Evolutionary conservation across 2,329 filamentous ascomycete genomes (phyloP).

Genomic region (Calonectria multiphialidica): DNA sequence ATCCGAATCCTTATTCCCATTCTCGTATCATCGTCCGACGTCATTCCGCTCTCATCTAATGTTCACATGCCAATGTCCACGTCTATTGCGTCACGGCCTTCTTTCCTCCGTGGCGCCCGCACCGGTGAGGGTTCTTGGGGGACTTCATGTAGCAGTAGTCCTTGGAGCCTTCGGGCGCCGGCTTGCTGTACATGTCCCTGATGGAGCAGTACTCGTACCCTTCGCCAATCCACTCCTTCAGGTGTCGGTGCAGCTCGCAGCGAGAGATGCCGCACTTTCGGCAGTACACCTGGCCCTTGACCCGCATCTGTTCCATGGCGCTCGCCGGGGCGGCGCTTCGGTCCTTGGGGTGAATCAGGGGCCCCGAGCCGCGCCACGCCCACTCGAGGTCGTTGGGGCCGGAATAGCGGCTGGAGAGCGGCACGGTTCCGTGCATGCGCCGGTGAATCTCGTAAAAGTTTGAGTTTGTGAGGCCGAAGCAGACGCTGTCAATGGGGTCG

Average conservation of each 20-base stretch:
- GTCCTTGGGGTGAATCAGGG: conserved; percentile 50
- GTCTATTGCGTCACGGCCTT: conserved; percentile 28
- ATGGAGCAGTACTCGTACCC: conserved; percentile 71
- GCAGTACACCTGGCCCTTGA: conserved; percentile 71
- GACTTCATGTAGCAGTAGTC: conserved; percentile 70
- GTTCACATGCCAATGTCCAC: background rate
- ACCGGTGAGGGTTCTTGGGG: conserved; percentile 68
- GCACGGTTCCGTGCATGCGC: conserved; percentile 66
- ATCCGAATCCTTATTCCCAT: background rate
- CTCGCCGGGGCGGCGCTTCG: conserved; percentile 28
- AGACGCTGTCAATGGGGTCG: conserved; percentile 74
- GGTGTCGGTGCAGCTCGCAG: conserved; percentile 73
- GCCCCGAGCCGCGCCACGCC: conserved; percentile 70
- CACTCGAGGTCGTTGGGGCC: conserved; percentile 74
- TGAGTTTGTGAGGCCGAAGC: conserved; percentile 69
- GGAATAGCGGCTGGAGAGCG: conserved; percentile 66
- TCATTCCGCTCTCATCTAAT: conserved; percentile 12
- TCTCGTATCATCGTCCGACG: conserved; percentile 14
- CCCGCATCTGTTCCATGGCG: conserved; percentile 60
- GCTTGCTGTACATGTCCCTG: conserved; percentile 66
- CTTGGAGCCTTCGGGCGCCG: conserved; percentile 59
- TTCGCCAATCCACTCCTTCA: conserved; percentile 70
- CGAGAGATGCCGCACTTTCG: conserved; percentile 71
- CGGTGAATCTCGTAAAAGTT: conserved; percentile 71
- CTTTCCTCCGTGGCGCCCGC: conserved; percentile 65